Evolutionary conservation across 2,329 filamentous ascomycete species (phyloP).

Genomic region (Elsinoe fawcettii): DNA sequence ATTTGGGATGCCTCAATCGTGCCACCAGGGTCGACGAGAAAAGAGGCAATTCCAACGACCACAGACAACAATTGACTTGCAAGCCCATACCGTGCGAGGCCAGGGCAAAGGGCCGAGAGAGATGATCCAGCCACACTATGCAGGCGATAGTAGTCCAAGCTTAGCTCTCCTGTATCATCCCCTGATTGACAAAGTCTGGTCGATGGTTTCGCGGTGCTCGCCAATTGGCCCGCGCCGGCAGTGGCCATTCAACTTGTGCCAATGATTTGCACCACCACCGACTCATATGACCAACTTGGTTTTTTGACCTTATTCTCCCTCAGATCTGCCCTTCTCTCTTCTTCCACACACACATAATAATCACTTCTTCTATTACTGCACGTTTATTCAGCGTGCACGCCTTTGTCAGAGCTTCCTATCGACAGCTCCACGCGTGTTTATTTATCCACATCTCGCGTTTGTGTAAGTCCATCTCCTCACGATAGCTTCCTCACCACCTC

Average conservation of each 20-base stretch:
- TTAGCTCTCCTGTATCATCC: not conserved
- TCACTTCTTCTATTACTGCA: not conserved
- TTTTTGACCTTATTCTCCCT: not conserved
- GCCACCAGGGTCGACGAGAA: not conserved
- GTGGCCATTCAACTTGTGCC: not conserved
- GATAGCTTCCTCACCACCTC: not conserved
- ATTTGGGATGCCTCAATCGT: not conserved
- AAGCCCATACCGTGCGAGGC: not conserved
- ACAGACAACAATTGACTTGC: not conserved
- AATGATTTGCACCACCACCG: not conserved
- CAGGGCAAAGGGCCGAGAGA: not conserved
- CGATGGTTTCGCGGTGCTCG: not conserved
- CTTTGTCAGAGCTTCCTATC: not conserved
- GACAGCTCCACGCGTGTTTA: constrained; percentile 1
- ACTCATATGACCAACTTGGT: not conserved
- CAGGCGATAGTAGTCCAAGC: constrained; percentile 7
- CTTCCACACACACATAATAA: not conserved
- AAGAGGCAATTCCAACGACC: not conserved
- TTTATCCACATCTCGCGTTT: not conserved
- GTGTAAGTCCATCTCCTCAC: not conserved
- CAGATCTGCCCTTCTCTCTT: not conserved
- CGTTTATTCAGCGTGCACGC: not conserved
- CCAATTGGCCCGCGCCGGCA: not conserved
- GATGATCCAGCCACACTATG: constrained; percentile 2
- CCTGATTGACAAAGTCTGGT: not conserved